phyloP scores from a whole-genome alignment of 306 rosid genomes.

The Quercus suber region DNA sequence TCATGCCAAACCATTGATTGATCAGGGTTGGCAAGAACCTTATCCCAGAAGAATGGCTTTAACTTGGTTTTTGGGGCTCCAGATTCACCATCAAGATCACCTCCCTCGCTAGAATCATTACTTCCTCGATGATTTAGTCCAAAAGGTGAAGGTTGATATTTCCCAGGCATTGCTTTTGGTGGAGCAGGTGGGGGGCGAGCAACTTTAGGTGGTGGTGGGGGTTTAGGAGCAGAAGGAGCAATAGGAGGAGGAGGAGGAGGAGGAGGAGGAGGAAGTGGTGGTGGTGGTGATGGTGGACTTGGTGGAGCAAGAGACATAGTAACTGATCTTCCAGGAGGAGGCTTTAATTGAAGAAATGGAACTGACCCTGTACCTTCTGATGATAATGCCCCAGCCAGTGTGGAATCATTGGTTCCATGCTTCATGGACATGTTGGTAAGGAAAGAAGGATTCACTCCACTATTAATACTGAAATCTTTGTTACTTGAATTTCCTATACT shows the following conservation, averaged over 20 bases:
- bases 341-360: slow-evolving; percentile 36
- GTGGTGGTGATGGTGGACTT: slow-evolving; percentile 28
- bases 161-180: slow-evolving; percentile 51
- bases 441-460: slow-evolving; percentile 25
- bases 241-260: slow-evolving; percentile 30
- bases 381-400: slow-evolving; percentile 25
- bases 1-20: slow-evolving; percentile 98
- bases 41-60: slow-evolving; percentile 98
- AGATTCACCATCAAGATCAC: slow-evolving; percentile 36
- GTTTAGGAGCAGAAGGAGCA: slow-evolving; percentile 24
- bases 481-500: slow-evolving; percentile 32
- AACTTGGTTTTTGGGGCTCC: slow-evolving; percentile 69
- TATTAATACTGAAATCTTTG: slow-evolving; percentile 25
- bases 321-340: slow-evolving; percentile 50
- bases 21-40: slow-evolving; percentile 76
- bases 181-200: slow-evolving; percentile 63
- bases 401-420: slow-evolving; percentile 25
- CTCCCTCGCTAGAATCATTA: slow-evolving; percentile 22
- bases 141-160: slow-evolving; percentile 20
- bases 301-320: slow-evolving; percentile 47
- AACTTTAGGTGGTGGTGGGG: slow-evolving; percentile 41
- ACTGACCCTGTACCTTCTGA: slow-evolving; percentile 30
- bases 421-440: slow-evolving; percentile 24
- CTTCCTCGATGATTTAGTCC: slow-evolving; percentile 24
- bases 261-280: slow-evolving; percentile 38